Percentiles rank a stretch among this genome's conserved stretches.
phyloP scores from a whole-genome alignment of 768 basidiomycete species.

The Russula sp. region DNA sequence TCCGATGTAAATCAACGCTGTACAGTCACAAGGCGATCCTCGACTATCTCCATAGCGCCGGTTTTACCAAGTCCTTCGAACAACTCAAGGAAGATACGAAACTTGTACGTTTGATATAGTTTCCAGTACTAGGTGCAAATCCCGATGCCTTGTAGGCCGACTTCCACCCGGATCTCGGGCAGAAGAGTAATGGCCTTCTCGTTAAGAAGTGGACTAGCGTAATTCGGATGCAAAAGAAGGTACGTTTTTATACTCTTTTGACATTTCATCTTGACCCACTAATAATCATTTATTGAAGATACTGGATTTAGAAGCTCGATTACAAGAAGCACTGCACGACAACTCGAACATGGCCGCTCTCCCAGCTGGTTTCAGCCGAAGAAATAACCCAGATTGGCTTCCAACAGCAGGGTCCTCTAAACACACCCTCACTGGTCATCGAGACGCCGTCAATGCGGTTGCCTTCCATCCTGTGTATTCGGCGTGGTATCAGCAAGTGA shows the following conservation, averaged over 20 bases:
- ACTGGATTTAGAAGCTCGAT: constrained; percentile 57
- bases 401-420: constrained; percentile 43
- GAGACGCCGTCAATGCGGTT: constrained; percentile 47
- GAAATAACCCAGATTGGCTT: constrained; percentile 49
- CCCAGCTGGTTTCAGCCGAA: constrained; percentile 36
- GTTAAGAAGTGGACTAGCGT: constrained; percentile 33
- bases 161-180: constrained; percentile 35
- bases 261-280: not conserved
- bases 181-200: constrained; percentile 31
- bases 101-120: constrained; percentile 15
- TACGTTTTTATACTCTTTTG: constrained; percentile 1
- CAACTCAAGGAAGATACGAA: constrained; percentile 37
- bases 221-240: constrained; percentile 33
- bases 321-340: constrained; percentile 50
- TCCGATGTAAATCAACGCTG: constrained; percentile 9
- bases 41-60: constrained; percentile 38
- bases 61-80: constrained; percentile 38
- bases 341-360: constrained; percentile 39
- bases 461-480: constrained; percentile 57
- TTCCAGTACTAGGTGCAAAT: not conserved
- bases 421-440: constrained; percentile 49
- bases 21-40: constrained; percentile 41
- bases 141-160: constrained; percentile 31
- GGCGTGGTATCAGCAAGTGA: constrained; percentile 53
- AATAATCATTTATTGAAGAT: constrained; percentile 41